A percentile compares a stretch with the other conserved stretches of the same genome.
phyloP scores from a whole-genome alignment of 352 stramenopile genomes.

The Achlya hypogyna region DNA sequence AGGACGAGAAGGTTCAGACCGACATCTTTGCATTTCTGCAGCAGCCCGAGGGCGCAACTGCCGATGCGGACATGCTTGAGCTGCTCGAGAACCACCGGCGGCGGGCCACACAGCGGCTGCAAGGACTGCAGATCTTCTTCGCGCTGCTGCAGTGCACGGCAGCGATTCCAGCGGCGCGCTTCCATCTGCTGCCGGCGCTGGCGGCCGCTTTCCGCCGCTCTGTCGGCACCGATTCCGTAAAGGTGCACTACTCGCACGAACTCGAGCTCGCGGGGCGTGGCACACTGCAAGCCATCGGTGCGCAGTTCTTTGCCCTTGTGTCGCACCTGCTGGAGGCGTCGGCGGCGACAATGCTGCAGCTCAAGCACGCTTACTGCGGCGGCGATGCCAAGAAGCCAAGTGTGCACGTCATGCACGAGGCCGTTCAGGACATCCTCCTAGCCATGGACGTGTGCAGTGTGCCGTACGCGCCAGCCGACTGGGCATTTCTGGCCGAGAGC shows the following conservation, averaged over 20 bases:
- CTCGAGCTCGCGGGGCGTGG: conserved; percentile 56
- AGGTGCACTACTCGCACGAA: conserved; percentile 67
- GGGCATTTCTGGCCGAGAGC: conserved; percentile 45
- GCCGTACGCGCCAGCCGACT: conserved; percentile 56
- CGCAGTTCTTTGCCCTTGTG: conserved; percentile 63
- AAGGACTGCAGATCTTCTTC: conserved; percentile 59
- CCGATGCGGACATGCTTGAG: conserved; percentile 40
- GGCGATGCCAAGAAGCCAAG: conserved; percentile 18
- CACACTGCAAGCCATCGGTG: conserved; percentile 34
- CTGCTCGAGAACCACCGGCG: conserved; percentile 43
- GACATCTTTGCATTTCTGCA: conserved; percentile 81
- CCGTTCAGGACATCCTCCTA: conserved; percentile 59
- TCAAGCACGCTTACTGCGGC: conserved; percentile 17
- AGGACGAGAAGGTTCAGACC: conserved; percentile 72
- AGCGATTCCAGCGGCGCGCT: conserved; percentile 48
- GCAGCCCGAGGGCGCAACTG: conserved; percentile 25
- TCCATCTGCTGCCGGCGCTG: conserved; percentile 64
- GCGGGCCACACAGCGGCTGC: conserved; percentile 37
- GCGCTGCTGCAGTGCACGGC: conserved; percentile 39
- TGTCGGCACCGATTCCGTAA: conserved; percentile 23
- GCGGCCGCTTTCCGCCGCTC: conserved; percentile 43
- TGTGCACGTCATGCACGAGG: conserved; percentile 31
- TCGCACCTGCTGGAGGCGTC: conserved; percentile 40
- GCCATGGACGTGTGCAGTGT: conserved; percentile 71
- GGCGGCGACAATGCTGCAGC: background rate